Evolutionary conservation across 2,329 filamentous ascomycete genomes (phyloP).

Genomic region (Cladosporium oxysporum): DNA sequence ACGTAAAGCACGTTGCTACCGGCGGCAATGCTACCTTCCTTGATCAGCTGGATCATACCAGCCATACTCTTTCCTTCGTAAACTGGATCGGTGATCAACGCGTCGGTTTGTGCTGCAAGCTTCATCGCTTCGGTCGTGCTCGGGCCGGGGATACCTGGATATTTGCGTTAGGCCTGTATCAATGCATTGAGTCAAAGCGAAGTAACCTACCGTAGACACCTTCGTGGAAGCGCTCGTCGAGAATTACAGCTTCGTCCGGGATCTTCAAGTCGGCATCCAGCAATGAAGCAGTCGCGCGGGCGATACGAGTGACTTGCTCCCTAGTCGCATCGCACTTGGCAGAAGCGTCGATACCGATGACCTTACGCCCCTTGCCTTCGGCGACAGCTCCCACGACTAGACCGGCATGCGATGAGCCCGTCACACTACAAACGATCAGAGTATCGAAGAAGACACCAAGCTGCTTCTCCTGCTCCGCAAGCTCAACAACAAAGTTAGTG

Average conservation of each 20-base stretch:
- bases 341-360: conserved; percentile 69
- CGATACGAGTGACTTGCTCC: conserved; percentile 67
- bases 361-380: conserved; percentile 48
- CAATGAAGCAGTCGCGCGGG: conserved; percentile 61
- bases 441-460: conserved; percentile 67
- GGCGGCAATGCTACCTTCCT: conserved; percentile 60
- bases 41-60: conserved; percentile 69
- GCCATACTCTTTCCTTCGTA: conserved; percentile 76
- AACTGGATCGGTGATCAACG: conserved; percentile 73
- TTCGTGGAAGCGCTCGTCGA: conserved; percentile 67
- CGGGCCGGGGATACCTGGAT: conserved; percentile 59
- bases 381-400: conserved; percentile 72
- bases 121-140: conserved; percentile 68
- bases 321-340: conserved; percentile 63
- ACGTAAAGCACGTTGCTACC: conserved; percentile 69
- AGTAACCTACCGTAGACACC: conserved; percentile 56
- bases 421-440: conserved; percentile 67
- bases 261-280: conserved; percentile 66
- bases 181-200: no score
- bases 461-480: conserved; percentile 62
- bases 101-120: conserved; percentile 68
- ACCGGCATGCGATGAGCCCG: conserved; percentile 69
- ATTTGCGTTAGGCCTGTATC: neutral
- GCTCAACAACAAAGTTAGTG: conserved; percentile 70
- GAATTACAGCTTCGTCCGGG: conserved; percentile 60